Percentiles rank a stretch among this genome's conserved stretches.
Evolutionary conservation across 2,329 filamentous ascomycete species (phyloP).

Genomic region (Xylariaceae sp.): DNA sequence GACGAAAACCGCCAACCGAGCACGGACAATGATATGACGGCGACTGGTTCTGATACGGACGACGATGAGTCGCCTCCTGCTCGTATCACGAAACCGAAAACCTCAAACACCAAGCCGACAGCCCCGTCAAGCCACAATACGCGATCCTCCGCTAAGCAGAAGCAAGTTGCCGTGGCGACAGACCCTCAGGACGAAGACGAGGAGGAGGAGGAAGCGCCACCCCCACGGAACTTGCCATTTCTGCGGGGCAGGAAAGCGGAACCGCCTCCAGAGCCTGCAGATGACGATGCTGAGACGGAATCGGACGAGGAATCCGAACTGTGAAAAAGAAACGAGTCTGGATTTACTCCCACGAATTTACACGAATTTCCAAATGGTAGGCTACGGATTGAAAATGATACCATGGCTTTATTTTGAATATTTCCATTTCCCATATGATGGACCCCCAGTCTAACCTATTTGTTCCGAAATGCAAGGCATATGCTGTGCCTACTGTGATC

Average conservation of each 20-base stretch:
- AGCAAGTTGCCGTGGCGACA: constrained; percentile 2
- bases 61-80: constrained; percentile 29
- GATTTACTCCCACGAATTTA: not conserved
- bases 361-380: constrained; percentile 1
- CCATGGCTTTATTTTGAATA: not conserved
- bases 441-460: not conserved
- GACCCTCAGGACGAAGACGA: constrained; percentile 16
- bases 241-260: constrained; percentile 32
- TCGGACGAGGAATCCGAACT: constrained; percentile 52
- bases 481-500: not conserved
- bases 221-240: constrained; percentile 40
- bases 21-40: constrained; percentile 37
- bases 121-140: constrained; percentile 8
- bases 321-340: constrained; percentile 25
- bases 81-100: constrained; percentile 14
- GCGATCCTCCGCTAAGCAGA: constrained; percentile 9
- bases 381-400: constrained; percentile 9
- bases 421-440: not conserved
- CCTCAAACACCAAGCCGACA: constrained; percentile 12
- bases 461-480: not conserved
- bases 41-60: constrained; percentile 37
- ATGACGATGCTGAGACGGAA: constrained; percentile 43
- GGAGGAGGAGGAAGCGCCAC: constrained; percentile 26
- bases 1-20: constrained; percentile 36
- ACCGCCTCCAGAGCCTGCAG: constrained; percentile 28